phyloP scores from a whole-genome alignment of 2,329 filamentous ascomycete genomes.

The Tolypocladium tropicale region DNA sequence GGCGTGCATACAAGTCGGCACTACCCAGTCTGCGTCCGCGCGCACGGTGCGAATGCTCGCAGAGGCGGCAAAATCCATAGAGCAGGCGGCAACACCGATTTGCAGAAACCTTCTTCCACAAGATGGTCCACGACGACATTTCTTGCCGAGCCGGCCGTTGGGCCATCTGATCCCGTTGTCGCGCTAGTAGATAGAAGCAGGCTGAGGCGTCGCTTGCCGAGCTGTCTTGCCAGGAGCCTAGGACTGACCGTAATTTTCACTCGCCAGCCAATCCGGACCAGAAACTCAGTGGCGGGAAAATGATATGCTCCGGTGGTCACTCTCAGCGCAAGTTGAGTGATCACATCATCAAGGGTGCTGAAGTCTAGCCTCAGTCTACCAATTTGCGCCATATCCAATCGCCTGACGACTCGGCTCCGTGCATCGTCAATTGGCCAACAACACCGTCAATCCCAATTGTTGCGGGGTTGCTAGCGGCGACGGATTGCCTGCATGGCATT shows the following conservation, averaged over 20 bases:
- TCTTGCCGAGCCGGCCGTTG: not conserved
- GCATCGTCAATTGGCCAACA: constrained; percentile 14
- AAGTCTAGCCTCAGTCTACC: not conserved
- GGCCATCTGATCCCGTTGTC: not conserved
- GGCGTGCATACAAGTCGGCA: not conserved
- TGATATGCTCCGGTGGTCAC: not conserved
- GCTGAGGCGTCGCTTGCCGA: not conserved
- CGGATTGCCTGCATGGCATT: not conserved
- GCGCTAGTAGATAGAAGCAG: not conserved
- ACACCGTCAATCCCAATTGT: constrained; percentile 16
- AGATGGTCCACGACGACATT: not conserved
- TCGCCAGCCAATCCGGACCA: not conserved
- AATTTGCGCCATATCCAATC: constrained; percentile 18
- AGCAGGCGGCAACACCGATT: not conserved
- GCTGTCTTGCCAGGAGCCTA: not conserved
- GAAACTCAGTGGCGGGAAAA: not conserved
- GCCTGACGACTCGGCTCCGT: constrained; percentile 6
- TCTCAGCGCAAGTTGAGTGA: not conserved
- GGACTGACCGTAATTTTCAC: not conserved
- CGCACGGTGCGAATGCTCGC: not conserved
- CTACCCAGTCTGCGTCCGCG: not conserved
- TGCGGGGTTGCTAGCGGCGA: constrained; percentile 12
- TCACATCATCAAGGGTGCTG: not conserved
- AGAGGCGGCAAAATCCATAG: not conserved
- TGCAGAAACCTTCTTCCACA: not conserved